Percentiles rank a stretch among this genome's conserved stretches.
phyloP scores from a whole-genome alignment of 2,329 filamentous ascomycete species.

The Fusarium pseudograminearum region DNA sequence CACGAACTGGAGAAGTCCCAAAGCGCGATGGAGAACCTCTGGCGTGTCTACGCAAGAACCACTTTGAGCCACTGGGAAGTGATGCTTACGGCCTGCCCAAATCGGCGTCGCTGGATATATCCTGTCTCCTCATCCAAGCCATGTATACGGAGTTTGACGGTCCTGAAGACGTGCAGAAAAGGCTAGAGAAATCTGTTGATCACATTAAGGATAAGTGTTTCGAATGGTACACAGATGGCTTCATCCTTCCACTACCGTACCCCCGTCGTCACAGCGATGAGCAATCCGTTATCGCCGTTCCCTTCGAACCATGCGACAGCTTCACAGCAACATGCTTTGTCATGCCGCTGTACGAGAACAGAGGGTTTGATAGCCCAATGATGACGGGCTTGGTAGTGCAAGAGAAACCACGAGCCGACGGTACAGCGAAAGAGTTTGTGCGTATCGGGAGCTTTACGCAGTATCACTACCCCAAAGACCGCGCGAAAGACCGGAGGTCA shows the following conservation, averaged over 20 bases:
- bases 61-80: background rate
- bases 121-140: background rate
- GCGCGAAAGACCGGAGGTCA: too few species aligned
- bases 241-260: background rate
- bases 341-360: background rate
- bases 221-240: background rate
- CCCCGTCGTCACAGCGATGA: too few species aligned
- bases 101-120: background rate
- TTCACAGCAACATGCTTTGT: background rate
- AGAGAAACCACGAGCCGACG: background rate
- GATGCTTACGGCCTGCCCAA: background rate
- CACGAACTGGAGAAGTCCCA: background rate
- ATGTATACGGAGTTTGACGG: too few species aligned
- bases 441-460: background rate
- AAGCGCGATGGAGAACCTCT: background rate
- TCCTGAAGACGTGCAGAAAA: background rate
- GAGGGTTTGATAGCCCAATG: too few species aligned
- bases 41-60: background rate
- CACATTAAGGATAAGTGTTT: fast-evolving
- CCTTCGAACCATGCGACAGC: background rate
- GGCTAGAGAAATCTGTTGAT: background rate
- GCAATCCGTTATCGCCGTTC: fast-evolving
- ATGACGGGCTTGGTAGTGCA: background rate
- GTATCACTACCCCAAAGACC: fast-evolving
- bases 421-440: background rate